phyloP scores from a whole-genome alignment of 176 grass and related monocot genomes.

The Eremochloa ophiuroides region DNA sequence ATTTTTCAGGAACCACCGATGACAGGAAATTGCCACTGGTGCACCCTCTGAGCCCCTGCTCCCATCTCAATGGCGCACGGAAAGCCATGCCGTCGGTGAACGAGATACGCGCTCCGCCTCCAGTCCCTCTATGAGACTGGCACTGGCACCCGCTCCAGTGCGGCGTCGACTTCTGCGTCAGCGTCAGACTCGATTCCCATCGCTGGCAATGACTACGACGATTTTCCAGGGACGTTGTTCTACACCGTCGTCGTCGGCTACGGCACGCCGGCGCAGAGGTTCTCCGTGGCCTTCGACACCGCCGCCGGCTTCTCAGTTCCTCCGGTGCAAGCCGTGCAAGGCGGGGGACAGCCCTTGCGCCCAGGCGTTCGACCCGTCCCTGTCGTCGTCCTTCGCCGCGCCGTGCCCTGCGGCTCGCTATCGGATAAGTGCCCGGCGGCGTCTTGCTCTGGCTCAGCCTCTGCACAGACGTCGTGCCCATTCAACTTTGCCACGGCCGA shows the following conservation, averaged over 20 bases:
- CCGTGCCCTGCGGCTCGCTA: constrained; percentile 31
- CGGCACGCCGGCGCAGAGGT: constrained; percentile 39
- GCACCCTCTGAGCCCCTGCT: not conserved
- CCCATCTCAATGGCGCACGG: not conserved
- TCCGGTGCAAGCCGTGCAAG: constrained; percentile 51
- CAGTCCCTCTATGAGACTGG: not conserved
- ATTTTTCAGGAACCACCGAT: not conserved
- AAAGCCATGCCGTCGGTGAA: not conserved
- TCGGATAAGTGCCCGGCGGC: too few relatives aligned
- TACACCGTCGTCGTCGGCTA: constrained; percentile 40
- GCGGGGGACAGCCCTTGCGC: not conserved
- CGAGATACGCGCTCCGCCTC: not conserved
- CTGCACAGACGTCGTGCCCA: too few relatives aligned
- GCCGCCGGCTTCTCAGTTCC: constrained; percentile 34
- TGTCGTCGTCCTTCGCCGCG: constrained; percentile 33
- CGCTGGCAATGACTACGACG: not conserved
- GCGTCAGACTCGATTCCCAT: not conserved
- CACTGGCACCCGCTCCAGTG: too few relatives aligned
- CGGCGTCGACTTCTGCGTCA: not conserved
- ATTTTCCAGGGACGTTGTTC: constrained; percentile 13
- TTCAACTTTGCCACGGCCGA: too few relatives aligned
- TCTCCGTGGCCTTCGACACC: constrained; percentile 39
- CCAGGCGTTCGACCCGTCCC: constrained; percentile 36
- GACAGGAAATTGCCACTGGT: not conserved
- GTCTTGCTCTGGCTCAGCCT: too few relatives aligned